Evolutionary conservation across 352 stramenopile species (phyloP).

Genomic region (Poterioochromonas sp.): DNA sequence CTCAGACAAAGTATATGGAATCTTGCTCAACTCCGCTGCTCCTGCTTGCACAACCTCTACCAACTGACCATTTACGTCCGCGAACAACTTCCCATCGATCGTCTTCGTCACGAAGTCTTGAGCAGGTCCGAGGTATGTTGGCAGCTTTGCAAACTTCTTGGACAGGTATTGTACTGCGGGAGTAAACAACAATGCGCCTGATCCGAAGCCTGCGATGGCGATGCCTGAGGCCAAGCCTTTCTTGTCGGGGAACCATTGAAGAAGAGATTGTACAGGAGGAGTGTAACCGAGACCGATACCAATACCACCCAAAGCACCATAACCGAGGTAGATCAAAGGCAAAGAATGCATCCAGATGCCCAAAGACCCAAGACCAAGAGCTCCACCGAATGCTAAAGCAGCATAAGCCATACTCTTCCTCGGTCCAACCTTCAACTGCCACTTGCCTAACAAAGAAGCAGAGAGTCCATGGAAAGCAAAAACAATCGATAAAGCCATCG

Average conservation of each 20-base stretch:
- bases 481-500: conserved; percentile 39
- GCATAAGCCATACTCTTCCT: conserved; percentile 41
- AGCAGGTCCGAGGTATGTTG: conserved; percentile 45
- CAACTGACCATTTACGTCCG: conserved; percentile 41
- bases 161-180: conserved; percentile 47
- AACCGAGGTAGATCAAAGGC: conserved; percentile 51
- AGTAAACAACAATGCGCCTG: conserved; percentile 50
- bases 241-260: conserved; percentile 54
- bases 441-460: conserved; percentile 47
- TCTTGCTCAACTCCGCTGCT: conserved; percentile 40
- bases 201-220: conserved; percentile 50
- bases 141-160: conserved; percentile 48
- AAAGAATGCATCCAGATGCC: conserved; percentile 49
- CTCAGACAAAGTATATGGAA: conserved; percentile 45
- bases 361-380: conserved; percentile 44
- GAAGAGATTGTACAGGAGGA: conserved; percentile 48
- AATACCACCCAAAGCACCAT: conserved; percentile 49
- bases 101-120: conserved; percentile 45
- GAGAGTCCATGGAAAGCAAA: conserved; percentile 40
- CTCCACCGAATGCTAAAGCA: conserved; percentile 45
- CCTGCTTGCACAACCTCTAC: conserved; percentile 51
- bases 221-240: conserved; percentile 51
- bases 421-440: conserved; percentile 45
- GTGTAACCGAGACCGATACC: conserved; percentile 52
- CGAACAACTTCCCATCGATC: conserved; percentile 47